These are phyloP conservation scores for Pyronema domesticum DNA, from an alignment of 495 filamentous ascomycete species.

Conservation along the genomic window DNA sequence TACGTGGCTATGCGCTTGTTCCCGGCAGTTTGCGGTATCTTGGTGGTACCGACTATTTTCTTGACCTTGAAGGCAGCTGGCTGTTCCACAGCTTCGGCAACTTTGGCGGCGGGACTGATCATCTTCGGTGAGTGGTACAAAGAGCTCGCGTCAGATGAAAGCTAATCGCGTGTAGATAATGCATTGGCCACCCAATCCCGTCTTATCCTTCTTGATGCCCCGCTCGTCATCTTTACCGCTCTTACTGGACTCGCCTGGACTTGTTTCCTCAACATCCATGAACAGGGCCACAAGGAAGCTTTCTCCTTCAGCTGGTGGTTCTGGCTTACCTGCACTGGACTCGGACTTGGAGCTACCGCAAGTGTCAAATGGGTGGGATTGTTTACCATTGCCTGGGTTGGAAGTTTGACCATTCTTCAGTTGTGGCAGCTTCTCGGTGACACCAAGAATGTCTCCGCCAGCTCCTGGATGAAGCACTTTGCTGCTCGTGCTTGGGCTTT, in stretches of 20 bases:
- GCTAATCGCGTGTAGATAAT: slow-evolving; percentile 47
- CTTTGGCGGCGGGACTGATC: slow-evolving; percentile 65
- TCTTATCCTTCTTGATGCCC: slow-evolving; percentile 88
- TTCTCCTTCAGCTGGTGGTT: slow-evolving; percentile 93
- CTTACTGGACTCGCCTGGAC: slow-evolving; percentile 81
- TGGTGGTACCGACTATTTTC: slow-evolving; percentile 81
- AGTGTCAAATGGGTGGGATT: slow-evolving; percentile 98
- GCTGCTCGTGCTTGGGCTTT: slow-evolving; percentile 81
- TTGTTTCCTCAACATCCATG: slow-evolving; percentile 91
- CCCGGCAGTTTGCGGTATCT: slow-evolving; percentile 70
- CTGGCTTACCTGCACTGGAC: slow-evolving; percentile 75
- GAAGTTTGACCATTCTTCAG: slow-evolving; percentile 73
- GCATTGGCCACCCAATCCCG: slow-evolving; percentile 86
- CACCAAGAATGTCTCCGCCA: slow-evolving; percentile 60
- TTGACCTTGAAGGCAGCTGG: slow-evolving; percentile 81
- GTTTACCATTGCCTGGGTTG: slow-evolving; percentile 98
- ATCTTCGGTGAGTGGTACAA: slow-evolving; percentile 55
- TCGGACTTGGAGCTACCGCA: slow-evolving; percentile 74
- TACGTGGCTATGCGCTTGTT: slow-evolving; percentile 96
- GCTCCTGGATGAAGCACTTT: slow-evolving; percentile 87
- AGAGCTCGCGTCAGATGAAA: background rate
- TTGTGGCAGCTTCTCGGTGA: slow-evolving; percentile 91
- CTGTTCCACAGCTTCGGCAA: slow-evolving; percentile 66
- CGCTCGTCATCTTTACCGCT: slow-evolving; percentile 81
- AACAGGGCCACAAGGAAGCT: slow-evolving; percentile 70